phyloP scores from a whole-genome alignment of 2,329 filamentous ascomycete species.

The Kalmusia sp. region DNA sequence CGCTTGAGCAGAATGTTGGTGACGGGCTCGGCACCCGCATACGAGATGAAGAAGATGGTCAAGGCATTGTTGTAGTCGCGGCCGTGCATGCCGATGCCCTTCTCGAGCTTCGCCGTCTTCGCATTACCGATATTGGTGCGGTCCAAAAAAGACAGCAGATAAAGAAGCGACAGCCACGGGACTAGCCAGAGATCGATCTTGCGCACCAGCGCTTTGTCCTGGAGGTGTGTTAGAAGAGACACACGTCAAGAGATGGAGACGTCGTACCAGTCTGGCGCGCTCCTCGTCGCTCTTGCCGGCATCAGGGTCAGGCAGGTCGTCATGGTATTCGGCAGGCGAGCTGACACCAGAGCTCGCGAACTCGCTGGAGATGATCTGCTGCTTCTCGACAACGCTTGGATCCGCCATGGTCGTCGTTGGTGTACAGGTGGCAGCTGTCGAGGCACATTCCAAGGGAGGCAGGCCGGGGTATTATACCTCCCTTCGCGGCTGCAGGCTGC shows the following conservation, averaged over 20 bases:
- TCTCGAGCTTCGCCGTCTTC: conserved; percentile 43
- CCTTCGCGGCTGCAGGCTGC: background rate
- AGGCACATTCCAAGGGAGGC: conserved; percentile 20
- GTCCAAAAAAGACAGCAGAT: conserved; percentile 51
- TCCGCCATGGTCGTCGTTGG: conserved; percentile 38
- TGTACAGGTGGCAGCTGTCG: conserved; percentile 23
- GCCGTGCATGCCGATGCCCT: conserved; percentile 47
- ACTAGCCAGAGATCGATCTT: conserved; percentile 52
- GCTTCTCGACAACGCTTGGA: conserved; percentile 40
- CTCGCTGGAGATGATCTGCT: conserved; percentile 29
- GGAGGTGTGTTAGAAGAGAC: conserved; percentile 19
- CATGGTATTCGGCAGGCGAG: conserved; percentile 31
- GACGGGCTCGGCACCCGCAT: conserved; percentile 58
- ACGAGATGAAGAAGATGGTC: conserved; percentile 69
- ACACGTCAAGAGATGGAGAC: background rate
- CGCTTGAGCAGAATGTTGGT: conserved; percentile 69
- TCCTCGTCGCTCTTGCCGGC: conserved; percentile 42
- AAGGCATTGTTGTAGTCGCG: conserved; percentile 70
- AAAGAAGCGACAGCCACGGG: conserved; percentile 50
- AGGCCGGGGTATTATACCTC: conserved; percentile 16
- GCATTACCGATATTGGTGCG: conserved; percentile 55
- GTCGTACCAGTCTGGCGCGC: conserved; percentile 41
- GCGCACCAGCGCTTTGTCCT: conserved; percentile 48
- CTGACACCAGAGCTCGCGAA: conserved; percentile 34
- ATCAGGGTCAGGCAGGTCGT: conserved; percentile 45